Evolutionary conservation across 768 basidiomycete genomes (phyloP), one percentile per base, ranked within the genome.

Genomic region (Amanita jacksonii): DNA sequence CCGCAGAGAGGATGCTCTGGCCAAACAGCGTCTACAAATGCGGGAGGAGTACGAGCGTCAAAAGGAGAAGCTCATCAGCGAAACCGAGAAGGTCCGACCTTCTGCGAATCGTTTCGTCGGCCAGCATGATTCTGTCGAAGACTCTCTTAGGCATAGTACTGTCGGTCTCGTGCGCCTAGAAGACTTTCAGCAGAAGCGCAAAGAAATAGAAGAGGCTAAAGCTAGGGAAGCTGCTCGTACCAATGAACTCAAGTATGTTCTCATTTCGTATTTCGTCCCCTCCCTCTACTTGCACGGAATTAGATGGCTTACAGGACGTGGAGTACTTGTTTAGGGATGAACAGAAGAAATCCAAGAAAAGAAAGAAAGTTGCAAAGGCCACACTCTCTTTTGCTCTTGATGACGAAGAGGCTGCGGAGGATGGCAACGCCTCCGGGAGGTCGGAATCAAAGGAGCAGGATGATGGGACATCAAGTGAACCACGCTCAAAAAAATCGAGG

Each of bases 101-200:
- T 86, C 88, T 0, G 65, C 77, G 3, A 81, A 84, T 57, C 85
- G 92, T 49, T 98, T 98, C 62, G 86, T 94, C 28, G 89, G 90
- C 1, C 88, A 93, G 60, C 79, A 88, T 63, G 93, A 97, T 58
- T 89, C 87, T 4, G 80, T 96, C 73, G 94, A 97, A 61, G 94
- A 97, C 47, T 74, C 79, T 5, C 73, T 98, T 40, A 96, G 94
- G 71, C 73, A 89, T 49, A 82, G 73, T 38, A 98, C 94, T 1
- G 79, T 98, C 34, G 94, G 94, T 51, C 74, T 98, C 13, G 93
- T 97, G 2, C 78, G 72, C 46, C 71, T 97, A 5, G 88, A 94
- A 51, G 94, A 96, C 23, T 98, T 98, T 51, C 87, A 92, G 60
- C 85, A 89, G 63, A 77, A 72, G 55, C 67, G 88, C 47, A 87